Conservation (phyloP, 306 rosid species). For the Cicer judaicum region DNA sequence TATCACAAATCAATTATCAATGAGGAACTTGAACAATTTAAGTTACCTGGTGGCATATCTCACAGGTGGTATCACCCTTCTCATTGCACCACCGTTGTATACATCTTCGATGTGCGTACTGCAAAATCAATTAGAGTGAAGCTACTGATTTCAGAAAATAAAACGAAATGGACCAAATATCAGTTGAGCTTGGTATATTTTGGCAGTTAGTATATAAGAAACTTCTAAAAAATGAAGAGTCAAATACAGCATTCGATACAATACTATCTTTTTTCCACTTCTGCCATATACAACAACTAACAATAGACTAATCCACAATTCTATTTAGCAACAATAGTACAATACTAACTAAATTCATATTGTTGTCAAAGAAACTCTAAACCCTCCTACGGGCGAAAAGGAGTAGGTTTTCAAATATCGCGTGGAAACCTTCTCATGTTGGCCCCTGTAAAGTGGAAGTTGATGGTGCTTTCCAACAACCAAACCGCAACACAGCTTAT, state of each 20-base stretch:
- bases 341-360: not conserved
- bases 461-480: too few relatives aligned
- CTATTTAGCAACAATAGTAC: constrained; percentile 11
- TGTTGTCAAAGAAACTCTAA: too few relatives aligned
- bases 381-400: too few relatives aligned
- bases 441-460: too few relatives aligned
- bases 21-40: not conserved
- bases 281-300: not conserved
- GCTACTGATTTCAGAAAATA: constrained; percentile 24
- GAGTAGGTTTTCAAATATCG: too few relatives aligned
- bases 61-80: constrained; percentile 91
- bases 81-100: constrained; percentile 96
- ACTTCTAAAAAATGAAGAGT: constrained; percentile 17
- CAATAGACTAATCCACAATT: constrained; percentile 18
- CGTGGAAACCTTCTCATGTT: too few relatives aligned
- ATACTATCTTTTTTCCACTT: not conserved
- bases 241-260: not conserved
- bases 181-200: constrained; percentile 5
- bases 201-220: not conserved
- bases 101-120: constrained; percentile 95
- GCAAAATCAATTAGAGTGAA: constrained; percentile 49
- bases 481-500: too few relatives aligned
- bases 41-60: constrained; percentile 94
- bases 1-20: not conserved
- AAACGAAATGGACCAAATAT: constrained; percentile 26